Evolutionary conservation across 2,329 filamentous ascomycete genomes (phyloP).

Genomic region (Ophiocordyceps camponoti-leonardi): DNA sequence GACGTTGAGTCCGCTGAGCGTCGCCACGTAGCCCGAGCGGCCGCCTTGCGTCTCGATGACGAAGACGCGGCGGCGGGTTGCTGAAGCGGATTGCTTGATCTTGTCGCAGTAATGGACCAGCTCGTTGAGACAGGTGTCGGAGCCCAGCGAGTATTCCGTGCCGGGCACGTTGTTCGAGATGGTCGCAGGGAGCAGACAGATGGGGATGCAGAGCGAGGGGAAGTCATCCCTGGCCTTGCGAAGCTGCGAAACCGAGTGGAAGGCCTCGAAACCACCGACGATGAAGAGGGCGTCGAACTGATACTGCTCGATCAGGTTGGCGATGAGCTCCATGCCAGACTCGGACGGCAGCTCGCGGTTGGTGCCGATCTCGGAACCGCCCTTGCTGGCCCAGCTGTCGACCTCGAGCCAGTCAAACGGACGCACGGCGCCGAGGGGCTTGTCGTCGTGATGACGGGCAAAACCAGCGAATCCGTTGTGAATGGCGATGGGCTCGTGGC

Average conservation of each 20-base stretch:
- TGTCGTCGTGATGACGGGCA: conserved; percentile 73
- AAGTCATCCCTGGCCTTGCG: conserved; percentile 64
- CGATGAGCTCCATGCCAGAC: conserved; percentile 65
- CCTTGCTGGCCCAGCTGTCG: conserved; percentile 88
- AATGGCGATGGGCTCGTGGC: conserved; percentile 84
- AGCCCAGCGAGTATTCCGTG: conserved; percentile 91
- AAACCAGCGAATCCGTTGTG: conserved; percentile 96
- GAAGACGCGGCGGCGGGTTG: conserved; percentile 83
- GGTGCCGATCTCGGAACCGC: conserved; percentile 93
- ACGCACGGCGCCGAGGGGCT: conserved; percentile 66
- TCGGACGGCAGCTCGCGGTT: conserved; percentile 86
- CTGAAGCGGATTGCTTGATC: conserved; percentile 91
- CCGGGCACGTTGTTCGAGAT: conserved; percentile 98
- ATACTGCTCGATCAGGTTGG: conserved; percentile 69
- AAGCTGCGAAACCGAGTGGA: conserved; percentile 78
- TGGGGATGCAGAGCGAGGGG: conserved; percentile 78
- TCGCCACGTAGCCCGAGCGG: conserved; percentile 83
- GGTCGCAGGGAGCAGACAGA: conserved; percentile 83
- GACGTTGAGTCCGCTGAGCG: conserved; percentile 76
- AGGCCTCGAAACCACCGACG: conserved; percentile 91
- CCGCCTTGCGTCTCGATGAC: conserved; percentile 97
- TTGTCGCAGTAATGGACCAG: conserved; percentile 92
- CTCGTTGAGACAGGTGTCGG: conserved; percentile 91
- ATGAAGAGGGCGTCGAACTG: conserved; percentile 84
- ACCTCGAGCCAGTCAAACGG: conserved; percentile 86